Base-by-base conservation (phyloP, 1,284 basidiomycete genomes). In the Grifola frondosa region DNA sequence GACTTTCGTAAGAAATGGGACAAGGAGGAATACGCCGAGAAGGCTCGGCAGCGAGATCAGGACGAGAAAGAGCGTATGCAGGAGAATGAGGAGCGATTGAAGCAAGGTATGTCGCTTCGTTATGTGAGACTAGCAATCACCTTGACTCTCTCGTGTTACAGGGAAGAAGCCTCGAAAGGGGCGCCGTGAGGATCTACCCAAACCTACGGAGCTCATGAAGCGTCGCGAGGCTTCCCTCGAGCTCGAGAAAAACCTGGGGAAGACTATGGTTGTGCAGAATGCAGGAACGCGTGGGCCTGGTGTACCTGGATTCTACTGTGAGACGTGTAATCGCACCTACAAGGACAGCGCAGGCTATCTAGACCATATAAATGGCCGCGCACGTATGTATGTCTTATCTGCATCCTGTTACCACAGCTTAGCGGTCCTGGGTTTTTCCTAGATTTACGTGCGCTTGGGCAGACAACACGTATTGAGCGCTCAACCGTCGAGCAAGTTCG, bases 321-420 rank as follows among this genome's bases (percentile, higher is more conserved):
- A 95, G 59, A 70, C 87, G 8, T 97, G 94, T 63, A 87, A 82
- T 55, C 75, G 91, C 53, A 97, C 90, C 16, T 91, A 92, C 67
- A 97, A 97, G 66, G 96, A 99, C 62, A 95, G 85, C 47, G 78
- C 87, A 20, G 89, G 84, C 2, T 99, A 98, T 63, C 73, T 99
- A 37, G 96, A 99, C 64, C 97, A 99, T 64, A 82, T 99, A 44
- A 99, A 99, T 66, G 86, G 91, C 36, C 79, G 94, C 69, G 83
- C 84, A 49, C 97, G 94, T 97, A 64, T 62, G 91, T 82, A 3
- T 29, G 20, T 11, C 38, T 17, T 50, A 4, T 46, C 24, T 35
- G 36, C 9, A 4, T 4, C 10, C 19, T 36, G n/a, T 21, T 23
- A 24, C 29, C n/a, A 24, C 34, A 26, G 36, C 4, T 30, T 15